phyloP scores from a whole-genome alignment of 768 basidiomycete genomes.

The Symmetrospora coprosmae region DNA sequence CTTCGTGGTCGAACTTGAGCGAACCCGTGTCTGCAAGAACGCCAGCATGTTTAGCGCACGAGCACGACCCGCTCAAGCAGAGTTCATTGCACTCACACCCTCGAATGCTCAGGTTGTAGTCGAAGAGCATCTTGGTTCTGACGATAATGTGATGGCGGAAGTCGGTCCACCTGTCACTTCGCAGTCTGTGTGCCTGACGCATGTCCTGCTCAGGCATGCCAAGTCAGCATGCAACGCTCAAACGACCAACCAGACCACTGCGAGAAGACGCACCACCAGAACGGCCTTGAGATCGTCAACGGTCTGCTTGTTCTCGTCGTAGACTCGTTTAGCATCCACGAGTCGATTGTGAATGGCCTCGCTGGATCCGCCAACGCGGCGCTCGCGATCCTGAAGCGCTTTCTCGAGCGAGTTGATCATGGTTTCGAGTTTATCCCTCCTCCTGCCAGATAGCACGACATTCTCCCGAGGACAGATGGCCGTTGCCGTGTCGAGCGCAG shows the following conservation, averaged over 20 bases:
- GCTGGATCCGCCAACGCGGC: neutral
- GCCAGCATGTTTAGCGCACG: neutral
- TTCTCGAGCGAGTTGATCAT: neutral
- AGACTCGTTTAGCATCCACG: slow-evolving; percentile 43
- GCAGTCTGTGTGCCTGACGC: slow-evolving; percentile 50
- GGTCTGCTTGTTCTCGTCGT: slow-evolving; percentile 51
- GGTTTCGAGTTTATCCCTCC: neutral
- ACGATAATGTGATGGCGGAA: slow-evolving; percentile 80
- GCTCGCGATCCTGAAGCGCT: neutral
- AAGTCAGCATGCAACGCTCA: too few species aligned
- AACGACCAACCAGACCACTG: too few species aligned
- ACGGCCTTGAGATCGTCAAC: slow-evolving; percentile 42
- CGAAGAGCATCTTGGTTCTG: slow-evolving; percentile 55
- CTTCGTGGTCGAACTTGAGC: slow-evolving; percentile 68
- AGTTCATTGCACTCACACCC: slow-evolving; percentile 51
- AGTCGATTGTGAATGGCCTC: slow-evolving; percentile 3
- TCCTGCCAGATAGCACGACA: neutral
- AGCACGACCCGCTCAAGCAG: neutral
- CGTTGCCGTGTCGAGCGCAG: neutral
- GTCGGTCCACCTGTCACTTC: slow-evolving; percentile 64
- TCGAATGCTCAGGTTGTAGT: slow-evolving; percentile 64
- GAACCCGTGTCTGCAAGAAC: slow-evolving; percentile 20
- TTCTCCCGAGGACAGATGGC: neutral
- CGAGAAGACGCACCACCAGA: slow-evolving; percentile 24
- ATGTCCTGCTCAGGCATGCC: too few species aligned